Percentiles rank a stretch among this genome's conserved stretches.
phyloP scores from a whole-genome alignment of 2,329 filamentous ascomycete genomes.

The Cryphonectria carpinicola region DNA sequence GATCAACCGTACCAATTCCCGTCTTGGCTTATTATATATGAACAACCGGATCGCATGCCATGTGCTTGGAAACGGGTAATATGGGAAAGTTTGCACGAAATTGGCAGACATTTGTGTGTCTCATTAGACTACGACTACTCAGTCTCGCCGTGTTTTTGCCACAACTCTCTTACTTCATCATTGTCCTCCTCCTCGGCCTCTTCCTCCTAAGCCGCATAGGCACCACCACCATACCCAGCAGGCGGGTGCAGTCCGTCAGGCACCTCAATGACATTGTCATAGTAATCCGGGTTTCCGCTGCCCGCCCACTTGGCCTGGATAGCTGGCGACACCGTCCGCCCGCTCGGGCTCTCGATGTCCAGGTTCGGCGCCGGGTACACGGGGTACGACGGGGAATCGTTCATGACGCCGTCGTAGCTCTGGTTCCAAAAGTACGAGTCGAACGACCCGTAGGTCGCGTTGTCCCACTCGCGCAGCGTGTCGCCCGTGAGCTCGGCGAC shows the following conservation, averaged over 20 bases:
- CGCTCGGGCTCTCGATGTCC: slow-evolving; percentile 32
- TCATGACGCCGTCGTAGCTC: slow-evolving; percentile 39
- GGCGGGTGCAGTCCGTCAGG: slow-evolving; percentile 37
- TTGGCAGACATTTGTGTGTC: background rate
- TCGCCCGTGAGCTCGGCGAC: slow-evolving; percentile 67
- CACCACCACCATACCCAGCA: slow-evolving; percentile 26
- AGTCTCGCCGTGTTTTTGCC: background rate
- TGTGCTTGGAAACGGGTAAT: background rate
- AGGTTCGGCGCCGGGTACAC: slow-evolving; percentile 37
- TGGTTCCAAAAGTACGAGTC: slow-evolving; percentile 26
- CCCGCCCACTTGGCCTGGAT: slow-evolving; percentile 33
- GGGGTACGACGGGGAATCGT: slow-evolving; percentile 29
- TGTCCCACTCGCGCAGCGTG: slow-evolving; percentile 32
- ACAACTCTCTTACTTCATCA: no score
- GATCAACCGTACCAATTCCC: background rate
- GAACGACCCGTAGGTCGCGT: slow-evolving; percentile 19
- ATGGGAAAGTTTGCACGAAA: background rate
- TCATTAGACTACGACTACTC: background rate
- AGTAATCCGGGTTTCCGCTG: slow-evolving; percentile 35
- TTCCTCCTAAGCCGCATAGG: slow-evolving; percentile 1
- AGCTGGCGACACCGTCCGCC: slow-evolving; percentile 32
- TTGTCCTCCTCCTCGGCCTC: no score
- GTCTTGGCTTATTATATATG: background rate
- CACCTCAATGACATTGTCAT: slow-evolving; percentile 35
- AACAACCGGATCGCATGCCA: background rate